phyloP scores from a whole-genome alignment of 2,329 filamentous ascomycete species.

The Fusarium sp. region DNA sequence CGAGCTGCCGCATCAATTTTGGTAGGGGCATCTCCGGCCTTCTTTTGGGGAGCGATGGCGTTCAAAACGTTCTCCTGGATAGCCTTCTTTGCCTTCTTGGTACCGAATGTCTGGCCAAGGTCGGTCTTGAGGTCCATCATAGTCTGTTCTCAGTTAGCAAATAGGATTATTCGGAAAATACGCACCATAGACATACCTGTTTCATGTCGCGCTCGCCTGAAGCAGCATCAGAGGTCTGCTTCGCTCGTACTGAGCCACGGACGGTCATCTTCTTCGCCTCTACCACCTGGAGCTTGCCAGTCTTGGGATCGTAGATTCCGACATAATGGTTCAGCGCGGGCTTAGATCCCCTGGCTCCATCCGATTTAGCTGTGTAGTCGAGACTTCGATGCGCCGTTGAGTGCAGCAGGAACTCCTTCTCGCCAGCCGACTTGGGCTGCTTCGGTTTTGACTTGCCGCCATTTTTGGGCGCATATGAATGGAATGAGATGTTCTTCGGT shows the following conservation, averaged over 20 bases:
- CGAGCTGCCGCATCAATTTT: slow-evolving; percentile 66
- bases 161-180: not conserved
- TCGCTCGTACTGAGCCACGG: slow-evolving; percentile 66
- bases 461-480: slow-evolving; percentile 59
- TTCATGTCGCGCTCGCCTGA: slow-evolving; percentile 49
- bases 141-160: slow-evolving; percentile 56
- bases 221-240: slow-evolving; percentile 62
- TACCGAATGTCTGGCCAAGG: slow-evolving; percentile 83
- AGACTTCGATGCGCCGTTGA: slow-evolving; percentile 66
- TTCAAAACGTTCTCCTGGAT: slow-evolving; percentile 76
- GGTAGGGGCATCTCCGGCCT: slow-evolving; percentile 51
- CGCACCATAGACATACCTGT: slow-evolving; percentile 41
- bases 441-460: slow-evolving; percentile 50
- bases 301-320: slow-evolving; percentile 70
- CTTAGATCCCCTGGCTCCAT: slow-evolving; percentile 46
- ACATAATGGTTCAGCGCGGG: slow-evolving; percentile 70
- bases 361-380: slow-evolving; percentile 69
- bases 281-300: slow-evolving; percentile 68
- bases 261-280: slow-evolving; percentile 73
- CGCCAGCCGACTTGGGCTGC: slow-evolving; percentile 54
- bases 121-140: slow-evolving; percentile 72
- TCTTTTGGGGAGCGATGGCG: slow-evolving; percentile 66
- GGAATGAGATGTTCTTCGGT: slow-evolving; percentile 55
- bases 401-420: slow-evolving; percentile 66
- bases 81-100: slow-evolving; percentile 85